Conservation (phyloP, 2,329 filamentous ascomycete species). For the Juglanconis juglandina region DNA sequence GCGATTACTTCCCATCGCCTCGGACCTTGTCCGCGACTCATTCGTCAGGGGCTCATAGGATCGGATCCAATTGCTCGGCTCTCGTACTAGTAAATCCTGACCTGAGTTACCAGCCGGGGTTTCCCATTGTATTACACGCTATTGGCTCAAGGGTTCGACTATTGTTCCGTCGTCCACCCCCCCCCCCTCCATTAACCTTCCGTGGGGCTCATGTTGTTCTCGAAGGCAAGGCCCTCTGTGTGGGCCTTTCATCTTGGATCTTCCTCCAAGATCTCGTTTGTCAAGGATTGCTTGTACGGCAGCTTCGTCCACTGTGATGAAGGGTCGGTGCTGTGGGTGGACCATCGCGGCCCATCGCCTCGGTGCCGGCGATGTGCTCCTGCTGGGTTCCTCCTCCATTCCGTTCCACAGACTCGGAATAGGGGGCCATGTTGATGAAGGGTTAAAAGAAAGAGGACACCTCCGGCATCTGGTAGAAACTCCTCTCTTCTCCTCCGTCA, state of each 20-base stretch:
- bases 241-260: neutral
- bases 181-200: neutral
- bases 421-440: neutral
- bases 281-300: conserved; percentile 5
- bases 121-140: conserved; percentile 7
- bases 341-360: conserved; percentile 2
- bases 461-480: neutral
- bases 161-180: neutral
- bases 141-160: conserved; percentile 6
- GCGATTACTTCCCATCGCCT: neutral
- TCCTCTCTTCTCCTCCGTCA: neutral
- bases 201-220: neutral
- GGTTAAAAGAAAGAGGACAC: neutral
- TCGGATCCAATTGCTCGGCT: no score
- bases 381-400: neutral
- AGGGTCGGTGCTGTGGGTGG: conserved; percentile 16
- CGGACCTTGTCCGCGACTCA: conserved; percentile 11
- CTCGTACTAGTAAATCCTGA: neutral
- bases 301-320: conserved; percentile 13
- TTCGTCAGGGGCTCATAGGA: conserved; percentile 8
- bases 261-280: neutral
- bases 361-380: neutral
- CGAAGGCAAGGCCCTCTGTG: neutral
- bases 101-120: neutral
- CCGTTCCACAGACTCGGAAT: neutral